phyloP scores from a whole-genome alignment of 495 filamentous ascomycete species.

The Daldinia grandis region DNA sequence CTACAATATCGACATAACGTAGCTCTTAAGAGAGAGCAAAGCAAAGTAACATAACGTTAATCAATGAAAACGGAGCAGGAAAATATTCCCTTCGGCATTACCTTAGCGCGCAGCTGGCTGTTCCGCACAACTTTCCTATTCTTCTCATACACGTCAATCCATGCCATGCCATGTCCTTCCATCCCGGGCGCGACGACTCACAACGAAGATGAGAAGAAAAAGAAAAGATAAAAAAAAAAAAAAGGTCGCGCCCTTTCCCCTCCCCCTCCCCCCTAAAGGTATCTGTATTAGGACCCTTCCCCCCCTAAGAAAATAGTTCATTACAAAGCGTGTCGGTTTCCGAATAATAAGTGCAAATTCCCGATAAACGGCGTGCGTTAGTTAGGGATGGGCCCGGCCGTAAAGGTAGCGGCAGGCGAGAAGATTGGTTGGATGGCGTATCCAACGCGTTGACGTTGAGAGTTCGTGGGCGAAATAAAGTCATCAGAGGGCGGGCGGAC shows the following conservation, averaged over 20 bases:
- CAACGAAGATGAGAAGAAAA: not conserved
- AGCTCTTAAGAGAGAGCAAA: not conserved
- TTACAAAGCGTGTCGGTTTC: constrained; percentile 36
- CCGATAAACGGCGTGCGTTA: constrained; percentile 2
- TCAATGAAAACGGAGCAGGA: not conserved
- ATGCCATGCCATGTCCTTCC: not conserved
- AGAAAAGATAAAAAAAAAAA: not conserved
- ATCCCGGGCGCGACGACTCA: not conserved
- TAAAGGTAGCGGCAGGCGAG: not conserved
- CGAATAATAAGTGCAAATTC: constrained; percentile 15
- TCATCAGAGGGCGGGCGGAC: not conserved
- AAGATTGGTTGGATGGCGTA: constrained; percentile 3
- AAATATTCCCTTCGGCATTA: constrained; percentile 15
- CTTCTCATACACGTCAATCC: constrained; percentile 17
- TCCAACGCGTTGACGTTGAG: not conserved
- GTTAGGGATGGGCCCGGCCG: not conserved
- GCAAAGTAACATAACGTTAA: not conserved
- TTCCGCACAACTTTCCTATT: constrained; percentile 27
- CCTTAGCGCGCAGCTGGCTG: not conserved
- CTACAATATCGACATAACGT: constrained; percentile 21
- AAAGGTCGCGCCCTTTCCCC: not conserved
- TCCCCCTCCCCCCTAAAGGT: not conserved
- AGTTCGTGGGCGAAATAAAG: not conserved
- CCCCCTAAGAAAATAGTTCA: constrained; percentile 23
- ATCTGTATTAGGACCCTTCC: constrained; percentile 6